Evolutionary conservation across 345 rosid species (phyloP), one percentile per base, ranked within the genome.

Genomic region (Salix suchowensis): DNA sequence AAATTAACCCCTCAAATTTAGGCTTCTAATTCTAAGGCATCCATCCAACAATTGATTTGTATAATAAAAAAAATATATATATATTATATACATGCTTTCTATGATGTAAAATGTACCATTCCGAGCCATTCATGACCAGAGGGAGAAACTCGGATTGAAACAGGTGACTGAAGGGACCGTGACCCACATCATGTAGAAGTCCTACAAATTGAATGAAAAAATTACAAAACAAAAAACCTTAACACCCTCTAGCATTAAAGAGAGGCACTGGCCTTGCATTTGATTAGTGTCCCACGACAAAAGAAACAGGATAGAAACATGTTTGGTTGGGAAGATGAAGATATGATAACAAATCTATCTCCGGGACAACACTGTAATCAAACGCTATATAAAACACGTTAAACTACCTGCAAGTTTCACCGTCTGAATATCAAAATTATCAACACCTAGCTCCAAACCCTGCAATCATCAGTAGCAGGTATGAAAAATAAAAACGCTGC

Each of bases 161-260:
- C 87, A 90, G 82, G 84, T 95, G 97, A 77, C 97, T 95, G 76
- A 95, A 92, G 67, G 98, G 98, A 46, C 98, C 98, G 84, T 95
- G 97, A 68, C 97, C 98, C 75, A 92, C 86, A 83, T 95, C 97
- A 85, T 95, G 97, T 72, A 95, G 85, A 78, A 95, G 97, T 65
- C 98, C 98, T 91, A 79, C 79, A 82, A n/a, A 84, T 68, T 71
- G 58, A 52, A 67, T 64, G 37, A 77, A 73, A 46, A 75, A 71
- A 72, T 61, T 12, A 50, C 55, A 65, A 12, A 4, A 16, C 3
- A 58, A 64, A 14, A 52, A n/a, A 55, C 24, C 28, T 44, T 16
- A 67, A 55, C 37, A 75, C 32, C 66, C 16, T 50, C 1, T 2
- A 18, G 71, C 24, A 6, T 62, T n/a, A 39, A 46, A 65, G 6